A percentile compares a stretch with the other conserved stretches of the same genome.
phyloP scores from a whole-genome alignment of 2,329 filamentous ascomycete species.

The Apiospora malaysiana region DNA sequence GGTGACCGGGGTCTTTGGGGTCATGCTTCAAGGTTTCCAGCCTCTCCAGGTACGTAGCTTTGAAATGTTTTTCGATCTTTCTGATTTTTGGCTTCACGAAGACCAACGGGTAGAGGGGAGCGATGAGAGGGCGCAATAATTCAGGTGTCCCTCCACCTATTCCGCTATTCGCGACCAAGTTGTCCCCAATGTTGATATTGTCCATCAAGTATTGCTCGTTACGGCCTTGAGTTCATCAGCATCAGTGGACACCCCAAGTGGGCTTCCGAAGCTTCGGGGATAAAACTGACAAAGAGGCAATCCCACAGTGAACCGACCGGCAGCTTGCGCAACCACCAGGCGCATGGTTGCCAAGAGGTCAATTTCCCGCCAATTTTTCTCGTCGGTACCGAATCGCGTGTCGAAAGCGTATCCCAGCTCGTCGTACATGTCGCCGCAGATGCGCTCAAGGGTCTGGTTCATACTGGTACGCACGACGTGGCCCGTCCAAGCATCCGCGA shows the following conservation, averaged over 20 bases:
- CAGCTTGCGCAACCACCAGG: constrained; percentile 34
- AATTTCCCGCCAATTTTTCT: constrained; percentile 39
- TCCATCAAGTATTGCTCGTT: not conserved
- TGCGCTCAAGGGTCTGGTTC: constrained; percentile 37
- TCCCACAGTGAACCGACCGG: constrained; percentile 26
- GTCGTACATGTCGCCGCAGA: constrained; percentile 39
- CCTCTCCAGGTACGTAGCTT: not conserved
- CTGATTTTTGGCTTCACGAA: not conserved
- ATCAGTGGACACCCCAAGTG: not conserved
- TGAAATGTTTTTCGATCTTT: not conserved
- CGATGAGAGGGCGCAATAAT: not conserved
- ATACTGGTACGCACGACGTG: constrained; percentile 40
- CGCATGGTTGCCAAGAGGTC: constrained; percentile 32
- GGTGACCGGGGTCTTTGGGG: not conserved
- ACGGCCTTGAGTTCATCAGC: not conserved
- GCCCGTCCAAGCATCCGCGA: constrained; percentile 27
- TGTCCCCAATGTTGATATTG: not conserved
- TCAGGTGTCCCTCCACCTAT: not conserved
- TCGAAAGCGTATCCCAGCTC: constrained; percentile 41
- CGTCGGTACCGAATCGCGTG: constrained; percentile 37
- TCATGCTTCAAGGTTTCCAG: not conserved
- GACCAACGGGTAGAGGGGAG: not conserved
- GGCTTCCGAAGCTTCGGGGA: not conserved
- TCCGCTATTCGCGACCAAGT: not conserved
- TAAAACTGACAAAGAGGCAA: constrained; percentile 34